Evolutionary conservation across 2,329 filamentous ascomycete species (phyloP).

Genomic region (Fusarium phyllophilum): DNA sequence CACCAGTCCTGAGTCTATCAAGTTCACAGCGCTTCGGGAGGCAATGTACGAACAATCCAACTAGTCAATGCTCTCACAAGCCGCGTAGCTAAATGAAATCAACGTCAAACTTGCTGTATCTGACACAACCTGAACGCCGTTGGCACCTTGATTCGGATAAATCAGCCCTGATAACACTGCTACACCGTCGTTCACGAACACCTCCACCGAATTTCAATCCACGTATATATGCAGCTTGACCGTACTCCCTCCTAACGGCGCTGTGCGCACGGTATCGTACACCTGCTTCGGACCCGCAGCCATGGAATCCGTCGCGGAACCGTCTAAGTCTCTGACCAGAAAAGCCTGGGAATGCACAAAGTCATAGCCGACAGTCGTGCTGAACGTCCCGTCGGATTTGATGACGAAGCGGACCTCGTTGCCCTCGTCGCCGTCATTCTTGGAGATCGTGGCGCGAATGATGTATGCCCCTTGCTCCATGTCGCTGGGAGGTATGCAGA

Average conservation of each 20-base stretch:
- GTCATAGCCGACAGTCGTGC: not conserved
- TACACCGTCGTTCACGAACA: not conserved
- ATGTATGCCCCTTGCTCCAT: not conserved
- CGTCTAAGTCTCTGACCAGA: not conserved
- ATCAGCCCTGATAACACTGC: not conserved
- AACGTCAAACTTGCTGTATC: not conserved
- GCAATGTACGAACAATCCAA: not conserved
- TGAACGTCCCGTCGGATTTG: not conserved
- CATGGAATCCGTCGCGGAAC: not conserved
- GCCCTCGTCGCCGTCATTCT: not conserved
- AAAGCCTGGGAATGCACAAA: not conserved
- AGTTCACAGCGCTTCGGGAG: fast-evolving
- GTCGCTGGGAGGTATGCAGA: not conserved
- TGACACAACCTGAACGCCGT: not conserved
- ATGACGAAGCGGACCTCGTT: not conserved
- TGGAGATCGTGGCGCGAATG: not conserved
- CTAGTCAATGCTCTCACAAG: not conserved
- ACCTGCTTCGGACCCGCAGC: not conserved
- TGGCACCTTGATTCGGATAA: not conserved
- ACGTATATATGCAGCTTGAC: not conserved
- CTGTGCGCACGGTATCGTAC: not conserved
- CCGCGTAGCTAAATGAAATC: not conserved
- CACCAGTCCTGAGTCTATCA: not conserved
- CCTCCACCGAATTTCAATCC: not conserved
- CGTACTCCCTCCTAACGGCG: fast-evolving